Evolutionary conservation across 495 filamentous ascomycete species (phyloP).

Genomic region (Neurospora sp.): DNA sequence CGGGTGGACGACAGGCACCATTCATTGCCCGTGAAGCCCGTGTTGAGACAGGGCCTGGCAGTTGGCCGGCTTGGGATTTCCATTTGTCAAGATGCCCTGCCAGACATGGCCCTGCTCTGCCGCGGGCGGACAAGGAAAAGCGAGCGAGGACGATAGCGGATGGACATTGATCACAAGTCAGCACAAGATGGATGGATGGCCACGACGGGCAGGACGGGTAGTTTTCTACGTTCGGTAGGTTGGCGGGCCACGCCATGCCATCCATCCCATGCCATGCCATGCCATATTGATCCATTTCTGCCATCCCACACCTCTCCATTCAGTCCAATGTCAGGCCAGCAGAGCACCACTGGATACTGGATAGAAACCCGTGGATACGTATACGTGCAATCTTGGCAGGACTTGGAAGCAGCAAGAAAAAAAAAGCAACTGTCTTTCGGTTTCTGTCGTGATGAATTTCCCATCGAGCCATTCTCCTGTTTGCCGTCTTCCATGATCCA

Average conservation of each 20-base stretch:
- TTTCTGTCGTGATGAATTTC: not conserved
- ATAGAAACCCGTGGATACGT: not conserved
- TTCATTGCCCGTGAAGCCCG: not conserved
- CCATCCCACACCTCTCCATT: not conserved
- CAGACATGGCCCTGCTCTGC: not conserved
- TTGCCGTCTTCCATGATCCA: not conserved
- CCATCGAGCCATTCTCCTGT: not conserved
- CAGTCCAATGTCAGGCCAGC: not conserved
- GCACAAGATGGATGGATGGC: not conserved
- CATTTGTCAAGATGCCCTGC: not conserved
- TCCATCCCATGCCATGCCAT: not conserved
- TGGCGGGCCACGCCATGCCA: not conserved
- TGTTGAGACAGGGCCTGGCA: not conserved
- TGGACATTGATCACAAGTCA: not conserved
- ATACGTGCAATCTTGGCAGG: not conserved
- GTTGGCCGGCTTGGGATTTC: not conserved
- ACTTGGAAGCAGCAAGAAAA: not conserved
- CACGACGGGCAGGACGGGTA: not conserved
- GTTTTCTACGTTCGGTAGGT: not conserved
- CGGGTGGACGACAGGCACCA: not conserved
- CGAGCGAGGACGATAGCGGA: not conserved
- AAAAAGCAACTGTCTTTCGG: not conserved
- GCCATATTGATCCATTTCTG: not conserved
- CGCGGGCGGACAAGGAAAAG: not conserved
- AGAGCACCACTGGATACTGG: not conserved